A percentile compares a stretch with the other conserved stretches of the same genome.
These are phyloP conservation scores for Magnusiomyces suaveolens DNA, from an alignment of 1,139 yeast species.

Conservation along the genomic window DNA sequence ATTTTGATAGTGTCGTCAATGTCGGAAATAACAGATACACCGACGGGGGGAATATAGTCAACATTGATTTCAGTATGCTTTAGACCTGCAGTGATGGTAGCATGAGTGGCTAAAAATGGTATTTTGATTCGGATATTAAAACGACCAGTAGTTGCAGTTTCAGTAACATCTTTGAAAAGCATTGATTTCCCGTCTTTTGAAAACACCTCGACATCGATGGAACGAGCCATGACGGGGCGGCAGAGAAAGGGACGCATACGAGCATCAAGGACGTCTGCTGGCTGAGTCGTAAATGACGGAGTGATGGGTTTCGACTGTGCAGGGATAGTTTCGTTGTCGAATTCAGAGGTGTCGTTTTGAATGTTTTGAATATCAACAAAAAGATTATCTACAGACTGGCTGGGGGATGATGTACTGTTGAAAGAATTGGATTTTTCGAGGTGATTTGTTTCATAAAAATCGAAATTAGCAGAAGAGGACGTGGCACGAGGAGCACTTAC, in stretches of 20 bases:
- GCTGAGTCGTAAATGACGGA: conserved; percentile 1
- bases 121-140: conserved; percentile 30
- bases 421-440: conserved; percentile 1
- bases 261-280: conserved; percentile 1
- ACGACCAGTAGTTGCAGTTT: conserved; percentile 31
- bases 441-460: conserved; percentile 3
- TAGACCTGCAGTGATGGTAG: neutral
- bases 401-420: neutral
- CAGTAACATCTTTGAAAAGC: conserved; percentile 9
- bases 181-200: conserved; percentile 6
- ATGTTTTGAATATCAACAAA: neutral
- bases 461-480: conserved; percentile 15
- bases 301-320: conserved; percentile 4
- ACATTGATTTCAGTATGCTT: conserved; percentile 14
- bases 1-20: conserved; percentile 88
- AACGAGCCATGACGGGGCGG: conserved; percentile 8
- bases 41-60: conserved; percentile 31
- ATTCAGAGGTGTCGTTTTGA: neutral
- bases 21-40: conserved; percentile 76
- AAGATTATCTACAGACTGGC: neutral
- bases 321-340: neutral
- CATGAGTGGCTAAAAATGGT: conserved; percentile 20
- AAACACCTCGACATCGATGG: conserved; percentile 15
- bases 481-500: conserved; percentile 13
- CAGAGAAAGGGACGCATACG: conserved; percentile 21